Base-by-base conservation (phyloP, 768 basidiomycete genomes). In the Ramaria rubella region DNA sequence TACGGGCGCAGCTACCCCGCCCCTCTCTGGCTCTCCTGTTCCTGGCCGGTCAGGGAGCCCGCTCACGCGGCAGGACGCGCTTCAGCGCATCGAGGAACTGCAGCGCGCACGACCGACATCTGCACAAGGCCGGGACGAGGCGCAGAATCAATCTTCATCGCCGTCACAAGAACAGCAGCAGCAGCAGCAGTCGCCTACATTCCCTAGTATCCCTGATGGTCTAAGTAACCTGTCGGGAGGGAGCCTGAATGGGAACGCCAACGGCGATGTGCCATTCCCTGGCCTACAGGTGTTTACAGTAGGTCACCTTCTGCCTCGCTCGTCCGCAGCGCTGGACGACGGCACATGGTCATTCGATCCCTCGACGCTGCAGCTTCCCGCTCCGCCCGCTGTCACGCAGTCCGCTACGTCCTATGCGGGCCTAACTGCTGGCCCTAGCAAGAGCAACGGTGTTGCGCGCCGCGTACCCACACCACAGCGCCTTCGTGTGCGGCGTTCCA, bases 201-300 rank as follows among this genome's bases (percentile, higher is more conserved):
- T 34, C 29, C 40, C 43, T 30, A 36, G 11, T 23, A 19, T 38
- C 7, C 29, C 54, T 9, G 43, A 44, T 15, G 21, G 42, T n/a
- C 24, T 30, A 4, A 19, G 33, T 4, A 17, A 17, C 30, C 49
- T 24, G 9, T 21, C 36, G 48, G 46, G 55, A 11, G 52, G 17
- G 17, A 23, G 24, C 21, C 27, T 45, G 26, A 36, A 33, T n/a
- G 51, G 51, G 31, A 52, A 52, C 62, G 27, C 67, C 64, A 64
- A 17, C 19, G 69, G 69, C 3, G 60, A 62, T 0, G 55, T 56
- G 48, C 43, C 63, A 42, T 85, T 87, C 58, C 80, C 86, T 62
- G 87, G 86, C 3, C 68, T 90, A 52, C 86, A 88, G 67, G 86
- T 90, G 52, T 87, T 87, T 65, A 90, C 89, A 1, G 79, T 90